phyloP scores from a whole-genome alignment of 2,329 filamentous ascomycete genomes.

The Emergomyces pasteurianus region DNA sequence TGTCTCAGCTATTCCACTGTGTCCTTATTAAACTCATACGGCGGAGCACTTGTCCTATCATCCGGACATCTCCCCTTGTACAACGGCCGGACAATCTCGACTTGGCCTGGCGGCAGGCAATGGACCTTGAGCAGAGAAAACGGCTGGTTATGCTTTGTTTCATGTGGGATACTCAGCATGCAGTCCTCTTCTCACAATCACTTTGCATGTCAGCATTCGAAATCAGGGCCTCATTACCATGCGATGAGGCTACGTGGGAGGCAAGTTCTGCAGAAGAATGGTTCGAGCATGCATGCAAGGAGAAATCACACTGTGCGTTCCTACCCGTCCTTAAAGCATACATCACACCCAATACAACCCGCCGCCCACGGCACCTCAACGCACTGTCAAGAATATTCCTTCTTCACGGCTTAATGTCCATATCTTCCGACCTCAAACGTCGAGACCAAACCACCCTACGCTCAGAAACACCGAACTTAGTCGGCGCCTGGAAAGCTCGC shows the following conservation, averaged over 20 bases:
- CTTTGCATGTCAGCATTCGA: constrained; percentile 56
- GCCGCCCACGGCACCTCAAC: constrained; percentile 34
- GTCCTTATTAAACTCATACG: constrained; percentile 44
- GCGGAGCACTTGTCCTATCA: constrained; percentile 40
- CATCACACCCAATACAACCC: constrained; percentile 33
- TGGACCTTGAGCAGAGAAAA: constrained; percentile 47
- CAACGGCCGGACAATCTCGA: constrained; percentile 31
- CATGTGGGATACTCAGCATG: constrained; percentile 55
- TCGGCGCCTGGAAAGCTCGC: constrained; percentile 40
- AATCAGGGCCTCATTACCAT: constrained; percentile 45
- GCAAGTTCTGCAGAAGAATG: constrained; percentile 42
- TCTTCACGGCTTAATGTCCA: constrained; percentile 51
- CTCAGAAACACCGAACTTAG: constrained; percentile 24
- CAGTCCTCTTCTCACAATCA: constrained; percentile 53
- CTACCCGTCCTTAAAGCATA: constrained; percentile 46
- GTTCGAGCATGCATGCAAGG: constrained; percentile 31
- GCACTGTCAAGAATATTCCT: constrained; percentile 43
- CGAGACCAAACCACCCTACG: constrained; percentile 51
- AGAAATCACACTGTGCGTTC: constrained; percentile 31
- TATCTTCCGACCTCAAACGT: constrained; percentile 50
- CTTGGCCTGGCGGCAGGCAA: constrained; percentile 41
- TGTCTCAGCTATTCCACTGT: constrained; percentile 49
- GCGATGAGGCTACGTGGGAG: constrained; percentile 45
- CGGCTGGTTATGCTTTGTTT: constrained; percentile 50
- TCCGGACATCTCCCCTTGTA: constrained; percentile 26